phyloP scores from a whole-genome alignment of 306 rosid species.

The Ammopiptanthus mongolicus region DNA sequence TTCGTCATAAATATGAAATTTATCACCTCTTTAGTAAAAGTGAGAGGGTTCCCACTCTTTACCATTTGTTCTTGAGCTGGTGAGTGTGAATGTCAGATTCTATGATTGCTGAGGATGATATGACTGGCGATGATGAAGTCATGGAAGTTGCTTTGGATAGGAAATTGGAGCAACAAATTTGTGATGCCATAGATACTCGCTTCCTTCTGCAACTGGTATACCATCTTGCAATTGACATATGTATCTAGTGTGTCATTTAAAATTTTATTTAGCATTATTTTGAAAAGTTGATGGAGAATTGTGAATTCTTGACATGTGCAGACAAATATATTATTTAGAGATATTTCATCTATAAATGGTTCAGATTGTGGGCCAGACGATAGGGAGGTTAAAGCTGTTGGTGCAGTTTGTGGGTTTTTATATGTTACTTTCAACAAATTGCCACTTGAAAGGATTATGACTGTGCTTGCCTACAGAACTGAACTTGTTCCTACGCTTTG shows the following conservation, averaged over 20 bases:
- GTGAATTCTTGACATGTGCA: constrained; percentile 31
- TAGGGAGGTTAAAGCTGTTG: constrained; percentile 80
- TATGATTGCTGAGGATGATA: constrained; percentile 62
- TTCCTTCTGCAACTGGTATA: constrained; percentile 89
- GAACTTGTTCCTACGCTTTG: constrained; percentile 92
- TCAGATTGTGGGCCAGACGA: constrained; percentile 51
- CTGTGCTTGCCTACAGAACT: constrained; percentile 90
- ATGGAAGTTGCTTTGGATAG: constrained; percentile 52
- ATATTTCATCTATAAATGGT: constrained; percentile 48
- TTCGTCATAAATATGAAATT: not conserved
- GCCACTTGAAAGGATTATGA: constrained; percentile 87
- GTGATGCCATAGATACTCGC: constrained; percentile 67
- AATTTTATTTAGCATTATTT: not conserved
- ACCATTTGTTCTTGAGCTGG: constrained; percentile 12
- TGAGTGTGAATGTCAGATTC: constrained; percentile 45
- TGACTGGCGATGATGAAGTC: constrained; percentile 49
- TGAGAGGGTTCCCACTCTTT: constrained; percentile 12
- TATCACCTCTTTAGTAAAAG: not conserved
- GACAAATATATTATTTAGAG: constrained; percentile 79
- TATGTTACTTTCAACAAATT: constrained; percentile 76
- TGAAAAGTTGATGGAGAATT: constrained; percentile 15
- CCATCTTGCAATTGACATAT: constrained; percentile 16
- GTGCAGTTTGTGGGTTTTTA: constrained; percentile 86
- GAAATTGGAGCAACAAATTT: constrained; percentile 71
- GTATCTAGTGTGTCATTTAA: not conserved